Conservation (phyloP, 176 grass and related monocot species). For the barley (Hordeum vulgare) region MorexV3_pseudomolecules_assembly NC_058519.1:422934181-422934680, state of each 20-base stretch:
- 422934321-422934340: conserved; percentile 45
- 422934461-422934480: conserved; percentile 73
- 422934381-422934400: background rate
- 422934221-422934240: conserved; percentile 48
- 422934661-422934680: conserved; percentile 57
- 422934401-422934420: background rate
- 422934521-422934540: conserved; percentile 68
- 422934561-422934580: background rate
- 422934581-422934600: background rate
- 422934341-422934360: conserved; percentile 72
- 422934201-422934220: conserved; percentile 55
- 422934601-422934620: background rate
- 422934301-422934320: conserved; percentile 73
- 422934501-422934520: conserved; percentile 41
- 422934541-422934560: background rate
- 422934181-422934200: conserved; percentile 70
- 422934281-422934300: conserved; percentile 84
- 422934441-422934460: conserved; percentile 33
- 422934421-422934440: background rate
- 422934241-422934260: conserved; percentile 28
- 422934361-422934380: background rate
- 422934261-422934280: conserved; percentile 52
- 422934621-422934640: conserved; percentile 6
- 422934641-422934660: conserved; percentile 66
- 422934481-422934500: conserved; percentile 60